Conservation (phyloP, 257 asterid species). For the Fraxinus pennsylvanica region DNA sequence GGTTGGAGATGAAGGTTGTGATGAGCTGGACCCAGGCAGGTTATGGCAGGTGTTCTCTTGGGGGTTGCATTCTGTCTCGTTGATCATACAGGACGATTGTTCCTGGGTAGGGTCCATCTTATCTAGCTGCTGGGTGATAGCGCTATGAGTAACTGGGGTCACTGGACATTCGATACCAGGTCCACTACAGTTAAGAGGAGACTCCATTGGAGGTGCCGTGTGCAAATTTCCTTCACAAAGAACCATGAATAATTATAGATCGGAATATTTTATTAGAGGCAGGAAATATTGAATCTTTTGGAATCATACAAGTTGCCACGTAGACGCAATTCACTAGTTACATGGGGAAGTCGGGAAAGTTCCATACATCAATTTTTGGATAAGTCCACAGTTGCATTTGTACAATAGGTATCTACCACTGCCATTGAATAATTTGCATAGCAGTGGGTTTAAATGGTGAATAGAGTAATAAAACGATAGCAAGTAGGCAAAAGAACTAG, state of each 20-base stretch:
- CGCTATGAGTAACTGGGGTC: conserved; percentile 4
- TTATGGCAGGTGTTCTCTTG: conserved; percentile 14
- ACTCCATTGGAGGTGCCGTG: conserved; percentile 21
- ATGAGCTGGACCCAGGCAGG: conserved; percentile 17
- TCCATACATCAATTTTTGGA: not conserved
- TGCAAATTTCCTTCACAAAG: conserved; percentile 11
- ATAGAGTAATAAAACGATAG: not conserved
- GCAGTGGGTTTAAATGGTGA: not conserved
- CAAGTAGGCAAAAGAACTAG: not conserved
- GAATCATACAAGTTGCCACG: not conserved
- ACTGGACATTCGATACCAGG: conserved; percentile 14
- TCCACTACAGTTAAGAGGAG: conserved; percentile 12
- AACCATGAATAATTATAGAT: not conserved
- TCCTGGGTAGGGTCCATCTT: conserved; percentile 13
- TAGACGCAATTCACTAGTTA: not conserved
- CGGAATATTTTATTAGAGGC: not conserved
- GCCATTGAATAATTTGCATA: not conserved
- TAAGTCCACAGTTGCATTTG: not conserved
- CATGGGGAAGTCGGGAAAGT: not conserved
- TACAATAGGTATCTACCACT: not conserved
- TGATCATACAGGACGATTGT: conserved; percentile 22
- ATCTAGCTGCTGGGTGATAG: conserved; percentile 20
- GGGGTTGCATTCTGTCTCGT: conserved; percentile 12
- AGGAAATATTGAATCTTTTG: not conserved
- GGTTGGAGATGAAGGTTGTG: conserved; percentile 8